Conservation (phyloP, 768 basidiomycete genomes). For the Filobasidium floriforme region DNA sequence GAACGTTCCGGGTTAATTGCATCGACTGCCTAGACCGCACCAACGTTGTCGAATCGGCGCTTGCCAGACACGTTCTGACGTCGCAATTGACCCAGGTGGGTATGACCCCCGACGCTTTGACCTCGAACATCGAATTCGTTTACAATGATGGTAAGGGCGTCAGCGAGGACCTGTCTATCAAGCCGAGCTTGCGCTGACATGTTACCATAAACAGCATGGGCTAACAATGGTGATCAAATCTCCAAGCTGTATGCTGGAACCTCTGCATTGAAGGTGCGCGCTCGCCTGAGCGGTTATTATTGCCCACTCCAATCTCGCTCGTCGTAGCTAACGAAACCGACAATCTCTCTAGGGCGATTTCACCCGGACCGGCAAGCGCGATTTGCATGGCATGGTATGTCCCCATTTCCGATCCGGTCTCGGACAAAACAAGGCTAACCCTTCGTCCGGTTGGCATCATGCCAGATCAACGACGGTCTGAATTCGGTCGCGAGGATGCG, state of each 20-base stretch:
- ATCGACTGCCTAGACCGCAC: constrained; percentile 94
- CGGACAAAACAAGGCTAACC: neutral
- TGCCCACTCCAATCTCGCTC: no score
- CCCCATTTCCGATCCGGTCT: neutral
- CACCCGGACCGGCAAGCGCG: constrained; percentile 81
- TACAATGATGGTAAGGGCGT: constrained; percentile 51
- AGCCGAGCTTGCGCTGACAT: constrained; percentile 43
- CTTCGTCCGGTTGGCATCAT: neutral
- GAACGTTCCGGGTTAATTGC: constrained; percentile 84
- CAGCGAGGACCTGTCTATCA: constrained; percentile 67
- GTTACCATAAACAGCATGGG: constrained; percentile 62
- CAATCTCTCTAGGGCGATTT: constrained; percentile 48
- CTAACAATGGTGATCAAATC: constrained; percentile 94
- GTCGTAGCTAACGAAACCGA: no score
- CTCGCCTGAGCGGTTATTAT: no score
- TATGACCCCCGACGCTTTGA: constrained; percentile 49
- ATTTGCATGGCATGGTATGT: constrained; percentile 71
- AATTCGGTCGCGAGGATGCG: constrained; percentile 76
- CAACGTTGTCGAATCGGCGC: constrained; percentile 90
- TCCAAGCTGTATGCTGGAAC: constrained; percentile 81
- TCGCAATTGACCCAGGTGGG: constrained; percentile 47
- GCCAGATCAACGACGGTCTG: constrained; percentile 68
- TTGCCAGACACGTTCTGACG: constrained; percentile 69
- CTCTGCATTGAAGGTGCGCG: constrained; percentile 65
- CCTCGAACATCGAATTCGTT: constrained; percentile 31